Evolutionary conservation across 192 early-diverging fungal genomes (phyloP), one percentile per base, ranked within the genome.

Genomic region (Coemansia sp.): DNA sequence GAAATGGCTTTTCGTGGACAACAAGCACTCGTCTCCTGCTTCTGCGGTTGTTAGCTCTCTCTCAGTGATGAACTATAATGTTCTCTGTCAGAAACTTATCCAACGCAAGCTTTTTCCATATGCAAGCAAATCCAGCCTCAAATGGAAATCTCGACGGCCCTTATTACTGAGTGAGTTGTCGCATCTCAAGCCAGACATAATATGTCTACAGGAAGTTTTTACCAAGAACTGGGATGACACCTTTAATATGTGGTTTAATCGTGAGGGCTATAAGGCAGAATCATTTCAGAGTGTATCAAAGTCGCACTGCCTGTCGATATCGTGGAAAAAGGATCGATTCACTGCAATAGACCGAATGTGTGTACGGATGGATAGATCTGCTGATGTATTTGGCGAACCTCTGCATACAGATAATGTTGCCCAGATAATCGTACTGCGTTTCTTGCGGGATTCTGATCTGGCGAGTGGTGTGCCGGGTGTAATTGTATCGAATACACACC

Each of bases 21-120:
- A 44, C 12, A 9, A 23, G 2, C 16, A 34, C 12, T 41, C 49
- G 9, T n/a, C 52, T 28, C 21, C 8, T 21, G 32, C 24, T 8
- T 23, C 55, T 0, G 2, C 57, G 7, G 26, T 61, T 18, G 22
- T 24, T 25, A 32, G 32, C 22, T 61, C 69, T 25, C 69, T 83
- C 41, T 79, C 83, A 3, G 58, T 86, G 48, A 87, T 88, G 86
- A 74, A 74, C 70, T 87, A 85, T 74, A 87, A 87, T 53, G 65
- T 85, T 16, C 67, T 88, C 2, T 85, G 85, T 54, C 86, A 88
- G 41, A 75, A 69, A 12, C 68, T 88, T 16, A 69, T 86, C 23
- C 68, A 74, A 12, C 76, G 86, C 23, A 65, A 70, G 19, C 78
- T 85, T 56, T 88, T 85, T 50, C 85, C 85, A 1, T 82, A 86